Base-by-base conservation (phyloP, 371 early-diverging fungal species). In the Apophysomyces ossiformis region DNA sequence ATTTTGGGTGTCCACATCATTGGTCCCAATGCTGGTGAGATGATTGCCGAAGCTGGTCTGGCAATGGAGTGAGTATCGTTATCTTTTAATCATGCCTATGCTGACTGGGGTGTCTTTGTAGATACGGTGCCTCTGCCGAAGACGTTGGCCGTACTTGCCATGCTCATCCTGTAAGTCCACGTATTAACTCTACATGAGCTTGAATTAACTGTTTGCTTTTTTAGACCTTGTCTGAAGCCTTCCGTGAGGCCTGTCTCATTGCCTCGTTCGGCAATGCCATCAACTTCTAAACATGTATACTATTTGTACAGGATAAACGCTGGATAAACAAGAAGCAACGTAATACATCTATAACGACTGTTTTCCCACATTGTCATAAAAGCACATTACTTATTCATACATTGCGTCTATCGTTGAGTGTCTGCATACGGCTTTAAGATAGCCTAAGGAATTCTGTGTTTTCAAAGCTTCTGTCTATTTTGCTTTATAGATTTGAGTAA, bases 101-200 rank as follows among this genome's bases (percentile, higher is more conserved):
- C 15, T 61, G 36, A 61, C 16, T 46, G 11, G 7, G 9, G 32
- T 26, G 26, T 21, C 45, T 47, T 13, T 61, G 4, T 50, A 50
- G 54, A 80, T 98, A 99, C 73, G 96, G 95, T 67, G 98, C 97
- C 32, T 94, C 95, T 57, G 89, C 92, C 66, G 98, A 98, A 84
- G 98, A 99, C 77, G 89, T 99, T 76, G 99, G 95, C 54, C 92
- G 98, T 70, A 98, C 98, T 39, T 96, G 95, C 85, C 98, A 98
- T 76, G 98, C 99, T 60, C 99, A 98, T 77, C 99, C 98, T 38
- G 77, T 80, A 71, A 78, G 75, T 78, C 12, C 21, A 67, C 12
- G 44, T 57, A 61, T 16, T 57, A 26, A 2, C 57, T 50, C 64
- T 66, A 66, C 15, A 39, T 43, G 39, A 64, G 43, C 16, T 16